Evolutionary conservation across 148 eudicot genomes (phyloP).

Genomic region (Spergularia marina): DNA sequence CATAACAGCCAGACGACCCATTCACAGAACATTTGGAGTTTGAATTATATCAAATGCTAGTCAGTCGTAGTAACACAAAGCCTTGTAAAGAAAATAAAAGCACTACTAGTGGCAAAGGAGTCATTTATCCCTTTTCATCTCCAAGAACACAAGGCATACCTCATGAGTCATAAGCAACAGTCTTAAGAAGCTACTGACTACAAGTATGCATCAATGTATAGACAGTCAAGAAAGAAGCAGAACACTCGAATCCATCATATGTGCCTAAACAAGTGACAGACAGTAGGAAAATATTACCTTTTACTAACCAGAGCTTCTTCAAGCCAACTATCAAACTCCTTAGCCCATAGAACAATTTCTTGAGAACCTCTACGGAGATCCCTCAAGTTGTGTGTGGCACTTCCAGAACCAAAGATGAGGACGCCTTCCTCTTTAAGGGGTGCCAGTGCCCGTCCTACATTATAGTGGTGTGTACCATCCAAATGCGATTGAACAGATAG

Average conservation of each 20-base stretch:
- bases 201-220: too few species aligned
- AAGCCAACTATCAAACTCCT: constrained; percentile 74
- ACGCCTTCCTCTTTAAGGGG: constrained; percentile 77
- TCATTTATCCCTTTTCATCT: neutral
- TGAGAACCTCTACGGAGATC: constrained; percentile 14
- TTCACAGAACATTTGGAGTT: too few species aligned
- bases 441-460: constrained; percentile 70
- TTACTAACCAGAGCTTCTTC: constrained; percentile 59
- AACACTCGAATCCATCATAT: too few species aligned
- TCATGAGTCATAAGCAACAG: too few species aligned
- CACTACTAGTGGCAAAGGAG: neutral
- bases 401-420: constrained; percentile 79
- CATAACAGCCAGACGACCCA: too few species aligned
- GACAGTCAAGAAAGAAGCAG: too few species aligned
- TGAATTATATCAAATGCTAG: too few species aligned
- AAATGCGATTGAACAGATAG: constrained; percentile 58
- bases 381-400: constrained; percentile 71
- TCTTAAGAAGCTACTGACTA: too few species aligned
- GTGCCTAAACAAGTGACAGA: too few species aligned
- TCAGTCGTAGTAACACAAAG: neutral
- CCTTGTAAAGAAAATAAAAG: neutral
- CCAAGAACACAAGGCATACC: neutral
- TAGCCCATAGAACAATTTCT: constrained; percentile 57
- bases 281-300: constrained; percentile 37
- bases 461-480: constrained; percentile 63